Percentiles rank a stretch among this genome's conserved stretches.
phyloP scores from a whole-genome alignment of 331 rosid species.

The Stylosanthes scabra region DNA sequence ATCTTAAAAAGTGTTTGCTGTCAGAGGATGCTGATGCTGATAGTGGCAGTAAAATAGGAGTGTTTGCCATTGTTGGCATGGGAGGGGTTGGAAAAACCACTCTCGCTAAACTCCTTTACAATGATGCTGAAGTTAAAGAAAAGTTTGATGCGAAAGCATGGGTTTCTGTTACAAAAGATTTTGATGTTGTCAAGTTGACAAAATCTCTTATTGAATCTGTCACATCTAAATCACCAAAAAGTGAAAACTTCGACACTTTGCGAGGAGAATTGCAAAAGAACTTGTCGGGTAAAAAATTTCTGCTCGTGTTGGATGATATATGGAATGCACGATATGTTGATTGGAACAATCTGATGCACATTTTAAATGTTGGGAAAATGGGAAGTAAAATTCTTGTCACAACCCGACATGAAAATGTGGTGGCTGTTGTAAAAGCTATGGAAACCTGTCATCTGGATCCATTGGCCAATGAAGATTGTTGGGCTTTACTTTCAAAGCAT shows the following conservation, averaged over 20 bases:
- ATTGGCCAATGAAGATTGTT: not conserved
- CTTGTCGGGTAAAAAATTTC: not conserved
- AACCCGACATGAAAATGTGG: not conserved
- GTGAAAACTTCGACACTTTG: not conserved
- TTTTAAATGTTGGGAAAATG: not conserved
- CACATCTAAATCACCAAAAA: not conserved
- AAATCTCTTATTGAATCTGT: not conserved
- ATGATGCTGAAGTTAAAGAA: not conserved
- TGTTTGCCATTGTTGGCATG: constrained; percentile 13
- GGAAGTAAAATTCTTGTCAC: constrained; percentile 34
- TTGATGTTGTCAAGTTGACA: not conserved
- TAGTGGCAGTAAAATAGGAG: not conserved
- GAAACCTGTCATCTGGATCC: not conserved
- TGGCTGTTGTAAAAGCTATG: not conserved
- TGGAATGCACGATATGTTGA: constrained; percentile 5
- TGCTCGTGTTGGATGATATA: constrained; percentile 23
- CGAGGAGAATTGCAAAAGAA: not conserved
- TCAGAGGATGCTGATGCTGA: not conserved
- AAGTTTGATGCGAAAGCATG: not conserved
- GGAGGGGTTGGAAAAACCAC: constrained; percentile 19
- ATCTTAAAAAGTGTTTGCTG: constrained; percentile 4
- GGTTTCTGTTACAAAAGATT: not conserved
- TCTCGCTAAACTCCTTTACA: not conserved
- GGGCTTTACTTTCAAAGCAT: constrained; percentile 4
- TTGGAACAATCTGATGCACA: not conserved